phyloP scores from a whole-genome alignment of 2,329 filamentous ascomycete species.

The Exserohilum rostratum region DNA sequence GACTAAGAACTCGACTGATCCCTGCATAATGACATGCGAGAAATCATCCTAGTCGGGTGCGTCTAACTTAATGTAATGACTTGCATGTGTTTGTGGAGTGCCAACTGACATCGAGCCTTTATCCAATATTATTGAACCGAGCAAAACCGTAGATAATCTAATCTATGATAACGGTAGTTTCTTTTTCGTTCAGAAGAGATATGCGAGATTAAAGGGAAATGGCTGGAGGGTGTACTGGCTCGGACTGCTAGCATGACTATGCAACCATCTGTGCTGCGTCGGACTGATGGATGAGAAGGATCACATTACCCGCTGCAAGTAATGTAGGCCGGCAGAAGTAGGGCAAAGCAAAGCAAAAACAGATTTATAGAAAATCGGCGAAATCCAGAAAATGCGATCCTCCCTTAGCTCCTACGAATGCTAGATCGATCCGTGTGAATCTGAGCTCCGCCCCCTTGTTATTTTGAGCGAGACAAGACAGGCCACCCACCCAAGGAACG shows the following conservation, averaged over 20 bases:
- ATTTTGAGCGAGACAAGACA: background rate
- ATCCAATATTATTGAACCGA: too few relatives aligned
- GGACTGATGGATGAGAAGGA: background rate
- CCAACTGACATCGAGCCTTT: too few relatives aligned
- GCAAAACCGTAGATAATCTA: background rate
- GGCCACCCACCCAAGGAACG: too few relatives aligned
- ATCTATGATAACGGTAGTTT: background rate
- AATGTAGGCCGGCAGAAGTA: background rate
- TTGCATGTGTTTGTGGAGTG: too few relatives aligned
- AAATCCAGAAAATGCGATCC: background rate
- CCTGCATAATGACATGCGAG: too few relatives aligned
- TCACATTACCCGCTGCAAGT: background rate
- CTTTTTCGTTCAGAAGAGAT: too few relatives aligned
- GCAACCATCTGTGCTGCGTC: background rate
- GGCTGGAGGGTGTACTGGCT: background rate
- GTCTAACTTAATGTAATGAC: too few relatives aligned
- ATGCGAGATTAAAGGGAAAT: background rate
- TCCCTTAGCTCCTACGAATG: background rate
- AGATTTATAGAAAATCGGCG: background rate
- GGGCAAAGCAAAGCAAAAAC: background rate
- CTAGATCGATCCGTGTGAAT: background rate
- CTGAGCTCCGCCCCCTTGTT: background rate
- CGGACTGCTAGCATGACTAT: background rate
- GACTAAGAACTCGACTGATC: too few relatives aligned
- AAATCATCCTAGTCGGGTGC: too few relatives aligned